Evolutionary conservation across 495 filamentous ascomycete genomes (phyloP).

Genomic region (Tuber microsphaerosporum): DNA sequence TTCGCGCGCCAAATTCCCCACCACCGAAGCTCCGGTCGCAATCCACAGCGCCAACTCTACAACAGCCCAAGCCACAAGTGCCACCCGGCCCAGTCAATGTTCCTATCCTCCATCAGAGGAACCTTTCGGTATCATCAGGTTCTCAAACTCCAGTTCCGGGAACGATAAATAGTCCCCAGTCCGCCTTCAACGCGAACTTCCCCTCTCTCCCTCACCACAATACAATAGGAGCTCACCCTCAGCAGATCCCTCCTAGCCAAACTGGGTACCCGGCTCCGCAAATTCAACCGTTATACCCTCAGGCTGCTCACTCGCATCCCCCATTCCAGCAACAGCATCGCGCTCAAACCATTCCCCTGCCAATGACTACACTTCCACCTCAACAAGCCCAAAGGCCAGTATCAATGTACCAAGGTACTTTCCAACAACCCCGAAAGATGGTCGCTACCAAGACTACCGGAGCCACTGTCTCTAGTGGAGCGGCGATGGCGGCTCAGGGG

Average conservation of each 20-base stretch:
- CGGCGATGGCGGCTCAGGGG: conserved; percentile 18
- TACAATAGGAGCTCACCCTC: neutral
- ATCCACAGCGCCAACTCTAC: conserved; percentile 11
- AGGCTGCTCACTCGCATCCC: neutral
- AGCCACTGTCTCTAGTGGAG: conserved; percentile 9
- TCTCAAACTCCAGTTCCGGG: neutral
- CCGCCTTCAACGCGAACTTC: neutral
- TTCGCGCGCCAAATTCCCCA: conserved; percentile 15
- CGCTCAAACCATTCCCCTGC: neutral
- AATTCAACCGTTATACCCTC: neutral
- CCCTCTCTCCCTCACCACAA: neutral
- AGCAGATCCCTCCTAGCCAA: neutral
- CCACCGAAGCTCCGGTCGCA: conserved; percentile 18
- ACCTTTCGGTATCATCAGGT: conserved; percentile 13
- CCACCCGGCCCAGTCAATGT: conserved; percentile 26
- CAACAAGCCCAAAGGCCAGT: neutral
- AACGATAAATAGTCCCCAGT: neutral
- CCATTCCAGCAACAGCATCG: neutral
- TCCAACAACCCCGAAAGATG: neutral
- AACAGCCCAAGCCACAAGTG: conserved; percentile 26
- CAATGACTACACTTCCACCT: neutral
- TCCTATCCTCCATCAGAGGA: conserved; percentile 16
- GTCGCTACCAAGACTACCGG: conserved; percentile 9
- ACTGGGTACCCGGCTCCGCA: neutral
- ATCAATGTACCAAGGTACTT: neutral